Base-by-base conservation (phyloP, 2,329 filamentous ascomycete genomes). In the Aureobasidium sp. region DNA sequence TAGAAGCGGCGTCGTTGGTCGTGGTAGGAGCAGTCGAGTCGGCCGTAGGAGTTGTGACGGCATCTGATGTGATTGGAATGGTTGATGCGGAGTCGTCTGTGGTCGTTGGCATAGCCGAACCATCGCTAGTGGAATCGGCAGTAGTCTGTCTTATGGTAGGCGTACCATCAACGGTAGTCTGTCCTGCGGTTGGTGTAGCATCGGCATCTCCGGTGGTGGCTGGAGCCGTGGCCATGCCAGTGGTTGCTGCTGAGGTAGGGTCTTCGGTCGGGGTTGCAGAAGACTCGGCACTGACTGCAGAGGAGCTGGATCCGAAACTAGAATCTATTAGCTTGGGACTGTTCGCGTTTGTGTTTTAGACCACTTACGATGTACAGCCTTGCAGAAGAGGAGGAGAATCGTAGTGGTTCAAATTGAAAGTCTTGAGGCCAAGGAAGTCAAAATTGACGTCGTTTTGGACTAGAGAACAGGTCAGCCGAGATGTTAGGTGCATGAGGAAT, bases 361-460 rank as follows among this genome's bases (percentile, higher is more conserved):
- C 5, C 8, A 56, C 45, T 50, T 9, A 60, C 57, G n/a, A 5
- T 24, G 52, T 50, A 35, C 57, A 60, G 24, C 57, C 57, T 12
- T 60, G 45, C 3, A 60, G 11, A 14, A 60, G 45, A 14, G 57
- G 31, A 40, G 57, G 57, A 7, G 57, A 60, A 5, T 60, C 57
- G 9, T 60, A 60, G 17, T 60, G 57, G 11, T 50, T 40, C 19
- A 60, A 24, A 17, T 15, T 50, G 24, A 60, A 60, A 12, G 45
- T 60, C 24, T 60, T 50, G 14, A 60, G 4, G 2, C 57, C 45
- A 3, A 60, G 45, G 57, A 60, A 60, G 17, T 60, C 57, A 17
- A 60, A 42, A 6, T 50, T 60, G 45, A 60, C 24, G 31, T 60
- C 57, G 45, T 60, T 60, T 42, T 50, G 57, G 15, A n/a, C n/a